These are phyloP conservation scores for Fusarium xyrophilum DNA, from an alignment of 2,329 filamentous ascomycete genomes.

Conservation along the genomic window DNA sequence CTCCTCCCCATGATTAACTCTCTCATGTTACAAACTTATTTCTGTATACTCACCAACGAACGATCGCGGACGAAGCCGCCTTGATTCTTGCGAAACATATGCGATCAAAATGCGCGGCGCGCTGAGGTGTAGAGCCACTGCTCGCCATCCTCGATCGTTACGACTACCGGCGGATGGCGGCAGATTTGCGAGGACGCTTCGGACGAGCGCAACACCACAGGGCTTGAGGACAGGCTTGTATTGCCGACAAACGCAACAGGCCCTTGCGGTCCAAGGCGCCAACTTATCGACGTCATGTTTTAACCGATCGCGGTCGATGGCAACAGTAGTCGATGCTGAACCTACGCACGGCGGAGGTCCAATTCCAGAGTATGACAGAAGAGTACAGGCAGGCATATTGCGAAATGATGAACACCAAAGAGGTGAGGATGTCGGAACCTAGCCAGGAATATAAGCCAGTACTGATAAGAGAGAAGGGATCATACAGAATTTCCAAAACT, in stretches of 20 bases:
- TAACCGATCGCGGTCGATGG: slow-evolving; percentile 37
- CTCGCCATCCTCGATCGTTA: slow-evolving; percentile 23
- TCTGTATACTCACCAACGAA: slow-evolving; percentile 13
- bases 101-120: slow-evolving; percentile 30
- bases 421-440: slow-evolving; percentile 56
- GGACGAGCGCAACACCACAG: slow-evolving; percentile 32
- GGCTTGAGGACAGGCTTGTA: slow-evolving; percentile 3
- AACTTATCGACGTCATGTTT: slow-evolving; percentile 13
- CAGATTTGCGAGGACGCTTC: slow-evolving; percentile 31
- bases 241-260: slow-evolving; percentile 7
- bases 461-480: slow-evolving; percentile 65
- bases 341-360: slow-evolving; percentile 65
- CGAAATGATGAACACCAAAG: slow-evolving; percentile 91
- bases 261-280: neutral
- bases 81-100: slow-evolving; percentile 3
- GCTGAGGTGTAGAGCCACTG: slow-evolving; percentile 26
- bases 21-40: slow-evolving; percentile 4
- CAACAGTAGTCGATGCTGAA: slow-evolving; percentile 40
- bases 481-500: slow-evolving; percentile 85
- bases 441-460: neutral
- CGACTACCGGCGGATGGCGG: slow-evolving; percentile 22
- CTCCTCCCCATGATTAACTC: slow-evolving; percentile 29
- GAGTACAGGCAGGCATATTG: slow-evolving; percentile 76
- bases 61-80: neutral
- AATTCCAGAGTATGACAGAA: slow-evolving; percentile 84